Conservation (phyloP, 352 stramenopile species). For the Thraustotheca clavata region DNA sequence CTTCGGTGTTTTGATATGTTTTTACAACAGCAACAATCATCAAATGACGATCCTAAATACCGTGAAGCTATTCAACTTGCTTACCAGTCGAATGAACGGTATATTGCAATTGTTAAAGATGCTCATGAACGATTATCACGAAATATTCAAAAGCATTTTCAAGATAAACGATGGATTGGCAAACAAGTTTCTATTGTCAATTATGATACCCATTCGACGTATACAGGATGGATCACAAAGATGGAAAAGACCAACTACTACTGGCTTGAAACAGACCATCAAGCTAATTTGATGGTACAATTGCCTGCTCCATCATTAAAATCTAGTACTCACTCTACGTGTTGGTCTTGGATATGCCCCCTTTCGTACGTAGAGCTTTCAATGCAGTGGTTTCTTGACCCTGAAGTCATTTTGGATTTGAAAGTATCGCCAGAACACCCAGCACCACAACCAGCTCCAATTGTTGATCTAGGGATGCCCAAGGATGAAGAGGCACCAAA, state of each 20-base stretch:
- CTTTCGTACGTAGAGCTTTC: constrained; percentile 9
- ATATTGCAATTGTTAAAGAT: not conserved
- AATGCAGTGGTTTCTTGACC: constrained; percentile 16
- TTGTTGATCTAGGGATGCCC: not conserved
- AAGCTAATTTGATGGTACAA: not conserved
- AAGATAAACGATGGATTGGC: constrained; percentile 11
- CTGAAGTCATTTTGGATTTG: not conserved
- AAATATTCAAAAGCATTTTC: constrained; percentile 13
- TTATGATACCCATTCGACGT: not conserved
- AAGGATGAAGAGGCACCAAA: not conserved
- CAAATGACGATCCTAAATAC: not conserved
- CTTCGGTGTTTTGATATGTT: constrained; percentile 16
- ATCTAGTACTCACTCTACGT: not conserved
- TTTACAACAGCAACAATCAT: not conserved
- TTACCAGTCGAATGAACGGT: not conserved
- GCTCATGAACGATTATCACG: constrained; percentile 2
- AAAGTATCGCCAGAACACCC: not conserved
- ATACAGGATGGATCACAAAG: not conserved
- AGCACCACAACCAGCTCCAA: not conserved
- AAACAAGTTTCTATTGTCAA: constrained; percentile 10
- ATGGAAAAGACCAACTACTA: constrained; percentile 6
- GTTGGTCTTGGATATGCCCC: not conserved
- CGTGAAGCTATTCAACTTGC: not conserved
- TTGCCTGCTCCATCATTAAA: constrained; percentile 2
- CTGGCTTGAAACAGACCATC: constrained; percentile 1